Evolutionary conservation across 306 rosid species (phyloP).

Genomic region (Prinsepia uniflora): DNA sequence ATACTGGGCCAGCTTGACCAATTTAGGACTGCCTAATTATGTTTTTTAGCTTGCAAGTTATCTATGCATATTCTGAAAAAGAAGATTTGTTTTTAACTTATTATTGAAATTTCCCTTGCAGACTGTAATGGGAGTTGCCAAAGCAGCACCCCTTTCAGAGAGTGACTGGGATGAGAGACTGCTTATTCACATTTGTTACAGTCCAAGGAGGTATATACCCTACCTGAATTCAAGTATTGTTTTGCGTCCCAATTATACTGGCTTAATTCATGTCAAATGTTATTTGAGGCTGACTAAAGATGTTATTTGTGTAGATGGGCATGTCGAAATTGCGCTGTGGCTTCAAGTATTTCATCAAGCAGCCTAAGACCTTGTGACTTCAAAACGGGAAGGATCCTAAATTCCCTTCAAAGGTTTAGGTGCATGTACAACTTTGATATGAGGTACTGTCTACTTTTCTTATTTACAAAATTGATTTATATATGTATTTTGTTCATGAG

Average conservation of each 20-base stretch:
- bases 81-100: not conserved
- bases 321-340: conserved; percentile 64
- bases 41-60: not conserved
- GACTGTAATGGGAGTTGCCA: conserved; percentile 76
- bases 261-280: not conserved
- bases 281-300: conserved; percentile 20
- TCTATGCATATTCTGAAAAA: not conserved
- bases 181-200: conserved; percentile 73
- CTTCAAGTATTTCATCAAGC: conserved; percentile 71
- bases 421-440: conserved; percentile 71
- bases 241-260: not conserved
- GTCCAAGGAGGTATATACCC: conserved; percentile 70
- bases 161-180: conserved; percentile 63
- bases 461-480: not conserved
- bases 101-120: conserved; percentile 28
- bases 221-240: not conserved
- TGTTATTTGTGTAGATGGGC: conserved; percentile 62
- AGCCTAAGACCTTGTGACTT: conserved; percentile 89
- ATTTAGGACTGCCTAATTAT: not conserved
- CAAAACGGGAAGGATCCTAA: conserved; percentile 76
- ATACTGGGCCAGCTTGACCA: not conserved
- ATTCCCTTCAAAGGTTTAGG: conserved; percentile 66
- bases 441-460: conserved; percentile 47
- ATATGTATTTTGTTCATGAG: not conserved
- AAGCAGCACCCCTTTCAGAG: conserved; percentile 55